phyloP scores from a whole-genome alignment of 2,329 filamentous ascomycete genomes.

The Botrytis pseudocinerea region DNA sequence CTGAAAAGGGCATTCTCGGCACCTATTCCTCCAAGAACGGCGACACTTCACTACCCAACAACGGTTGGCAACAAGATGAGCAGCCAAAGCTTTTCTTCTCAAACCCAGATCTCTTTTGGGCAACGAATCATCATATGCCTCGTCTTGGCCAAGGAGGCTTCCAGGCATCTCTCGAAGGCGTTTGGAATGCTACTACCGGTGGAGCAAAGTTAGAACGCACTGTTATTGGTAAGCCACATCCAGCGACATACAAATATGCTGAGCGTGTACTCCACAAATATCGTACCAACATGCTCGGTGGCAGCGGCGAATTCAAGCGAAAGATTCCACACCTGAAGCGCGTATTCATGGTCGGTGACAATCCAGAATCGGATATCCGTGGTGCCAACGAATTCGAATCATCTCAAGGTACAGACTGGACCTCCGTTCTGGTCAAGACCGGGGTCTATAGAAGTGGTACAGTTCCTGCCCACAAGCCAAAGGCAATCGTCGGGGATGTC shows the following conservation, averaged over 20 bases:
- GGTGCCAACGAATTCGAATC: constrained; percentile 79
- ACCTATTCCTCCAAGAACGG: constrained; percentile 76
- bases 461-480: constrained; percentile 61
- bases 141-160: constrained; percentile 92
- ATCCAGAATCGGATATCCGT: constrained; percentile 84
- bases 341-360: constrained; percentile 95
- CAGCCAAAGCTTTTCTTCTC: constrained; percentile 85
- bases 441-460: constrained; percentile 68
- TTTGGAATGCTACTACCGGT: constrained; percentile 73
- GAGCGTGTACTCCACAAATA: constrained; percentile 69
- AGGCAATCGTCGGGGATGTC: constrained; percentile 71
- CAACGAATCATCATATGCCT: constrained; percentile 78
- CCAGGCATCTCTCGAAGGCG: constrained; percentile 74
- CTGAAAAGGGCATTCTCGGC: constrained; percentile 74
- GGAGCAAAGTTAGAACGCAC: constrained; percentile 60
- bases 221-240: constrained; percentile 80
- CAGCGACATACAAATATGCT: constrained; percentile 78
- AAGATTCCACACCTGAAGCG: constrained; percentile 55
- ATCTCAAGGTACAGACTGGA: constrained; percentile 69
- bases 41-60: constrained; percentile 61
- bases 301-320: constrained; percentile 28
- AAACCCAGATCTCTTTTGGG: constrained; percentile 90
- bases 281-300: constrained; percentile 42
- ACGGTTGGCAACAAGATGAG: constrained; percentile 77
- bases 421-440: constrained; percentile 74